Evolutionary conservation across 2,329 filamentous ascomycete genomes (phyloP).

Genomic region (Cadophora sp.): DNA sequence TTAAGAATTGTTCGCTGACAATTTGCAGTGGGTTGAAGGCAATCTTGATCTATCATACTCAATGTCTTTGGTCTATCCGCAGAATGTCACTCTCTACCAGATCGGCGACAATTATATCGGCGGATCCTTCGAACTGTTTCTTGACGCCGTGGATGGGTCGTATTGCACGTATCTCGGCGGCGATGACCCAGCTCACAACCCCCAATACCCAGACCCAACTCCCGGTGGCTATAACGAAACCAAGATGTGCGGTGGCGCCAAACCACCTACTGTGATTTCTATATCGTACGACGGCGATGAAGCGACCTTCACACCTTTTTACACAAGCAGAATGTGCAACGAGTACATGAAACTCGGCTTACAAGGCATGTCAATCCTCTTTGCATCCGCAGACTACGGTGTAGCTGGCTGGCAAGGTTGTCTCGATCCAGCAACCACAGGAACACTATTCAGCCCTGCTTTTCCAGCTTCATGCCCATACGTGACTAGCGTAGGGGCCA

Average conservation of each 20-base stretch:
- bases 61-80: no score
- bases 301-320: background rate
- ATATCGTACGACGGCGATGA: conserved; percentile 1
- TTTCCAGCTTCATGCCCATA: conserved; percentile 21
- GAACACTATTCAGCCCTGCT: background rate
- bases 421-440: background rate
- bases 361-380: conserved; percentile 19
- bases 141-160: no score
- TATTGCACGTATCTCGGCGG: no score
- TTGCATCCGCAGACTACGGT: conserved; percentile 18
- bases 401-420: conserved; percentile 7
- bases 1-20: no score
- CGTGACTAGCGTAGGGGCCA: conserved; percentile 21
- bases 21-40: no score
- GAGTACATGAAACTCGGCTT: conserved; percentile 25
- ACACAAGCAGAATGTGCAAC: conserved; percentile 10
- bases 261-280: background rate
- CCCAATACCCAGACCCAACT: no score
- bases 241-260: conserved; percentile 22
- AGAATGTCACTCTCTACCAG: no score
- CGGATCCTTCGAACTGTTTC: no score
- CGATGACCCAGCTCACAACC: no score
- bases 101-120: no score
- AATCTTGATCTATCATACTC: no score
- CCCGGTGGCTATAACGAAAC: background rate